A percentile compares a stretch with the other conserved stretches of the same genome.
phyloP scores from a whole-genome alignment of 139 green algal species.

The Chlamydomonas asymmetrica region DNA sequence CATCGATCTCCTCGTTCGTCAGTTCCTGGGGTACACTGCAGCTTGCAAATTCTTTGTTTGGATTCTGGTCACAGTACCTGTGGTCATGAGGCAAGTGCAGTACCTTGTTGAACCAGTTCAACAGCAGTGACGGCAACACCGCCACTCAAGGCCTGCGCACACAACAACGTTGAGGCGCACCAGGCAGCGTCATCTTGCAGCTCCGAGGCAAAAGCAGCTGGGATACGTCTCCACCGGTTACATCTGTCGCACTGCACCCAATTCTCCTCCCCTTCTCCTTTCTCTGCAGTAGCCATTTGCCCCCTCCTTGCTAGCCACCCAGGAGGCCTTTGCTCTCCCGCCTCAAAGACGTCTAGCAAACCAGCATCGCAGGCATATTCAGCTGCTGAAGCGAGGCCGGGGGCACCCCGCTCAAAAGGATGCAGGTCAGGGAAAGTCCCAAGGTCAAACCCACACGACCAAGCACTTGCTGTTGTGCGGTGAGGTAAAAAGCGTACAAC shows the following conservation, averaged over 20 bases:
- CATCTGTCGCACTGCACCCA: conserved; percentile 89
- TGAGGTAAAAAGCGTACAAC: no score
- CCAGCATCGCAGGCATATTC: no score
- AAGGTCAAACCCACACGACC: no score
- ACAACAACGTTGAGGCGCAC: conserved; percentile 51
- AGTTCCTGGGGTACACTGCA: conserved; percentile 85
- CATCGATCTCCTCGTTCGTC: conserved; percentile 84
- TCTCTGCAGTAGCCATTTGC: no score
- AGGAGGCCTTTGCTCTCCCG: no score
- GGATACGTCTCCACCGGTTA: conserved; percentile 80
- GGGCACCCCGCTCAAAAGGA: no score
- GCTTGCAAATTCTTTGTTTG: conserved; percentile 60
- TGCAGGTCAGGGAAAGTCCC: no score
- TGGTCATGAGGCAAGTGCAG: neutral
- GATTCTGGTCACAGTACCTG: conserved; percentile 86
- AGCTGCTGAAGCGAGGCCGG: no score
- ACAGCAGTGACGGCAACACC: neutral
- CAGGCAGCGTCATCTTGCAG: conserved; percentile 66
- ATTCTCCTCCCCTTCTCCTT: conserved; percentile 22
- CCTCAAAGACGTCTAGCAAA: no score
- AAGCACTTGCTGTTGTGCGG: no score
- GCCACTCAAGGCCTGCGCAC: neutral
- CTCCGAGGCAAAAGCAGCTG: conserved; percentile 38
- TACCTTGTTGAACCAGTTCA: neutral
- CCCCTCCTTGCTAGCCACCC: no score